Base-by-base conservation (phyloP, 2,329 filamentous ascomycete species). In the Exophiala spinifera region DNA sequence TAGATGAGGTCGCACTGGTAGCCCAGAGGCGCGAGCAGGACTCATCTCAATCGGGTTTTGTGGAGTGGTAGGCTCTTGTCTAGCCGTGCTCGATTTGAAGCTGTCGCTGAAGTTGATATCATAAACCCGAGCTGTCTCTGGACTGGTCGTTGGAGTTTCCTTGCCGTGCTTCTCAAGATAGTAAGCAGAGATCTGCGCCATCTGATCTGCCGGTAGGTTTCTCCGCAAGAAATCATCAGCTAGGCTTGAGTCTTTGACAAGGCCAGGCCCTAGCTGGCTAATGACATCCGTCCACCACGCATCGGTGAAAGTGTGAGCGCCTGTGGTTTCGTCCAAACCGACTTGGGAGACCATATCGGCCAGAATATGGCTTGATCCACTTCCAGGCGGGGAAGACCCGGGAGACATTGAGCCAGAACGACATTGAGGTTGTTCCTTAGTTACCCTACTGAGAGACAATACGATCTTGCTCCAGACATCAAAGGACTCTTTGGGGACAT, bases 401-500 rank as follows among this genome's bases (percentile, higher is more conserved):
- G 43, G 19, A 13, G 51, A 34, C 21, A 40, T 25, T 17, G 49
- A 40, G 19, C 47, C 40, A 14, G 45, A 31, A 8, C 28, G 33
- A 25, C 49, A 56, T 34, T 31, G 49, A n/a, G 57, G 52, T 28
- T 49, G 28, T 28, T 58, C 53, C 42, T 53, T 62, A 4, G 60
- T 58, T 21, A 61, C 46, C 14, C 51, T 55, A 42, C 63, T 64
- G 23, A 65, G 43, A n/a, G 56, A 89, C 62, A 96, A 76, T 49
- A 97, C 89, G 60, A 96, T 87, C 60, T 96, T 89, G 42, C 90
- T 92, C 94, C 94, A 99, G 61, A 88, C 85, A 70, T 94, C 87
- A 74, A 96, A 97, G 8, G 89, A 81, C 2, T 86, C 81, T 63
- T 96, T 91, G 0, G 90, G 87, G 60, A 99, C 92, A 71, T 99